Conservation (phyloP, 2,329 filamentous ascomycete species). For the Paraconiothyrium sp. region DNA sequence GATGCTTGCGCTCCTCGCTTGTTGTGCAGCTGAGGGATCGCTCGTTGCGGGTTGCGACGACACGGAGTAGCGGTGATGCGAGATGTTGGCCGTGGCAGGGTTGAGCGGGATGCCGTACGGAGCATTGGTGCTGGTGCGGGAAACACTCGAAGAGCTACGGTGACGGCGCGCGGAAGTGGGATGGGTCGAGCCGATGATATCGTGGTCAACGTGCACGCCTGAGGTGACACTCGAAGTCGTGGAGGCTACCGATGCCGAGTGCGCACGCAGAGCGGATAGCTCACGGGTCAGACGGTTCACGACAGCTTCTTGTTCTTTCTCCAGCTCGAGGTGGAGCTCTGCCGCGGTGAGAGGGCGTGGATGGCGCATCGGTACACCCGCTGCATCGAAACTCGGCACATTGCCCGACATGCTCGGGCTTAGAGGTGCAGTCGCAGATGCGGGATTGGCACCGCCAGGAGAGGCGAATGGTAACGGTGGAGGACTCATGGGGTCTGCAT, state of each 20-base stretch:
- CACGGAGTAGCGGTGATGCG: conserved; percentile 45
- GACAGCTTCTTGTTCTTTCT: conserved; percentile 95
- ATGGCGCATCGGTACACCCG: conserved; percentile 79
- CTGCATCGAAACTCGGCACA: conserved; percentile 37
- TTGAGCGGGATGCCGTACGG: conserved; percentile 31
- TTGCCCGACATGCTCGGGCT: conserved; percentile 43
- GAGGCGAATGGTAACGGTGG: conserved; percentile 54
- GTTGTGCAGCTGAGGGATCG: conserved; percentile 34
- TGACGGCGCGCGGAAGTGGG: conserved; percentile 65
- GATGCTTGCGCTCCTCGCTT: conserved; percentile 41
- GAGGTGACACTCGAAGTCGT: conserved; percentile 66
- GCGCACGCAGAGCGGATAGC: conserved; percentile 80
- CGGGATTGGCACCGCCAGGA: conserved; percentile 42
- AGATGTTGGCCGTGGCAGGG: conserved; percentile 33
- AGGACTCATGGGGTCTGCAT: conserved; percentile 58
- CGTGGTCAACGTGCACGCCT: conserved; percentile 54
- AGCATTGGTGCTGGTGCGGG: conserved; percentile 39
- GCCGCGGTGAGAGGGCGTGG: conserved; percentile 87
- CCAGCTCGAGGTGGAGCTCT: conserved; percentile 87
- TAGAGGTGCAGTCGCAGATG: conserved; percentile 40
- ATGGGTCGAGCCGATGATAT: conserved; percentile 59
- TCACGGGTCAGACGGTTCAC: conserved; percentile 94
- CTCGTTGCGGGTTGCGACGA: conserved; percentile 40
- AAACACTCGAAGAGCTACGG: conserved; percentile 65
- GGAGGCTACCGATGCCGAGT: conserved; percentile 70